Base-by-base conservation (phyloP, 495 filamentous ascomycete genomes). In the Antarctomyces pellizariae region DNA sequence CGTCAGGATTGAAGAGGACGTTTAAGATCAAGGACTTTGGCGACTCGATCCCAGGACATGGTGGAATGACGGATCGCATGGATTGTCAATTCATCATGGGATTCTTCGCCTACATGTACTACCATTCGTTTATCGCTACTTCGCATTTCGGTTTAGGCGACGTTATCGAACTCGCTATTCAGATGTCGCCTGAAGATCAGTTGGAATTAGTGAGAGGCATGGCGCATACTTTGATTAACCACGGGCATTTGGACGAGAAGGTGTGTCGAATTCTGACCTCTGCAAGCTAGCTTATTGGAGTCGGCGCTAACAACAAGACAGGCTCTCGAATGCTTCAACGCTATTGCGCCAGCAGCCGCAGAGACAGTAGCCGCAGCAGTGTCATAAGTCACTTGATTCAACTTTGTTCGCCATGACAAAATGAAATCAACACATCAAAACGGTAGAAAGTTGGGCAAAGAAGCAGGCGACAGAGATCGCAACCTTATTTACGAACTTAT, bases 1-100 rank as follows among this genome's bases (percentile, higher is more conserved):
- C 89, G 2, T 91, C 80, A 13, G 89, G 89, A 7, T 59, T 99
- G 38, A 99, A 99, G 63, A 76, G 89, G 6, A 89, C 86, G 5
- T 99, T 99, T 62, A 93, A 95, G 54, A 86, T 99, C 54, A 99
- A 99, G 57, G 89, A 99, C 53, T 99, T 99, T 48, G 89, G 89
- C 42, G 79, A 99, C 45, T 79, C 76, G 11, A 95, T 99, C 37
- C 89, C 89, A 2, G 89, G 89, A 19, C 89, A 99, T 41, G 89
- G 89, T 26, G 89, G 89, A 36, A 95, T 99, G 50, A 99, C 89
- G 4, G 89, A 99, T 47, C 71, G 89, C 13, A 95, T 99, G 89
- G 89, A 99, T 42, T 99, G 89, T 52, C 89, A 99, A 45, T 93
- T 93, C 54, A 95, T 93, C 54, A 99, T 99, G 89, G 89, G 89